phyloP scores from a whole-genome alignment of 1,284 basidiomycete species.

The Inonotus hispidus region DNA sequence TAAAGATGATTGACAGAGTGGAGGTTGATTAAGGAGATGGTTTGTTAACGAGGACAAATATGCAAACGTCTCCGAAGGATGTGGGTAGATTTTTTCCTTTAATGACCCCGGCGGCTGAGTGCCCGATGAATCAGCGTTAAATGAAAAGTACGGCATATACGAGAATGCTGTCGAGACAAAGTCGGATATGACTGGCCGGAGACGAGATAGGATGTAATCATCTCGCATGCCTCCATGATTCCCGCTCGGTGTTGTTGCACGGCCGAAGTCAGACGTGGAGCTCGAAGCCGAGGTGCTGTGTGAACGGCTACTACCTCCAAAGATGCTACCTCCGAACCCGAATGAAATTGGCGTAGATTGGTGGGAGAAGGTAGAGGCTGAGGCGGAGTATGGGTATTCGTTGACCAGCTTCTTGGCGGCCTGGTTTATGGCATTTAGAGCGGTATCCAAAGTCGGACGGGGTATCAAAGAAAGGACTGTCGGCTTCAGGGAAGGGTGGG shows the following conservation, averaged over 20 bases:
- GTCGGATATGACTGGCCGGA: conserved; percentile 68
- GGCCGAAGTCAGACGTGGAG: conserved; percentile 27
- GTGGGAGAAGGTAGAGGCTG: conserved; percentile 26
- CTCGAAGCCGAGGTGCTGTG: conserved; percentile 23
- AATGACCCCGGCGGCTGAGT: conserved; percentile 40
- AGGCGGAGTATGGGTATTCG: conserved; percentile 69
- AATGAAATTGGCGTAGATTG: conserved; percentile 22
- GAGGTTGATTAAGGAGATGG: conserved; percentile 61
- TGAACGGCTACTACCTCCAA: conserved; percentile 18
- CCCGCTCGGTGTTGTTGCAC: conserved; percentile 20
- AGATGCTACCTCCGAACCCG: conserved; percentile 21
- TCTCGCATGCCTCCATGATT: conserved; percentile 61
- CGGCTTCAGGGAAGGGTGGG: conserved; percentile 63
- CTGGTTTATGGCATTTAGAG: conserved; percentile 58
- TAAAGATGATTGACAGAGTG: conserved; percentile 55
- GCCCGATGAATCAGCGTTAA: conserved; percentile 31
- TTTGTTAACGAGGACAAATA: conserved; percentile 64
- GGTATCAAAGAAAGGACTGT: conserved; percentile 69
- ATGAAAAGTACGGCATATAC: conserved; percentile 79
- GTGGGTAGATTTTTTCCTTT: conserved; percentile 55
- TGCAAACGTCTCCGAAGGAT: conserved; percentile 65
- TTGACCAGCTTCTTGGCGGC: conserved; percentile 69
- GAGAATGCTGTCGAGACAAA: conserved; percentile 70
- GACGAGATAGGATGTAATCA: conserved; percentile 65
- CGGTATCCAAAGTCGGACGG: conserved; percentile 68